Evolutionary conservation across 768 basidiomycete genomes (phyloP), one percentile per base, ranked within the genome.

Genomic region (Pulveroboletus ravenelii): DNA sequence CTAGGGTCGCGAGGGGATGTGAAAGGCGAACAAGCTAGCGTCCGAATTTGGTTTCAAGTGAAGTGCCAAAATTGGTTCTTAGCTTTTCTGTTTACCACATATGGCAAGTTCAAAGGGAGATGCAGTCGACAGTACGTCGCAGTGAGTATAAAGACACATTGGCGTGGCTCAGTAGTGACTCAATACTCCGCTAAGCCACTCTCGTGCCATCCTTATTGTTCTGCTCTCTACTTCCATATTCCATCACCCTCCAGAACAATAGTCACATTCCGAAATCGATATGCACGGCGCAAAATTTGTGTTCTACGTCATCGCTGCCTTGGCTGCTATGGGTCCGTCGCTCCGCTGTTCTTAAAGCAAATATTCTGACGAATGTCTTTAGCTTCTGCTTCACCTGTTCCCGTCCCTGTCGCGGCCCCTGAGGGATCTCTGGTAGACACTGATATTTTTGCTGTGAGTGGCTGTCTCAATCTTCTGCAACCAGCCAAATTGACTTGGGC

Each of bases 191-290:
- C 35, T 55, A 46, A 58, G 52, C 47, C 15, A 32, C 44, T 27
- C 47, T 48, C 48, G 51, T 8, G 50, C 54, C 52, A 32, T 49
- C 59, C 66, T 66, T 68, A 67, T 69, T 69, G 66, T 67, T 70
- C 55, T 58, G 53, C 34, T 37, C 41, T 47, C 43, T 45, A 13
- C 42, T 45, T 44, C 52, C 36, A 25, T 37, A 38, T 45, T 25
- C 30, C 45, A 47, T 44, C 46, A 34, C 39, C 29, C 51, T 15
- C 41, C 43, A 54, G 53, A 62, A 70, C 63, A 70, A 69, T 66
- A 64, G 62, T 44, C 50, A 0, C 49, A 46, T 52, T 51, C 62
- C 20, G 58, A 67, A 63, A 56, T 27, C 48, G 51, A 47, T 10
- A 70, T 68, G 64, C 34, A 67, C 57, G 38, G 56, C 23, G 45